These are phyloP conservation scores for Halenospora varia DNA, from an alignment of 495 filamentous ascomycete genomes.

Conservation along the genomic window DNA sequence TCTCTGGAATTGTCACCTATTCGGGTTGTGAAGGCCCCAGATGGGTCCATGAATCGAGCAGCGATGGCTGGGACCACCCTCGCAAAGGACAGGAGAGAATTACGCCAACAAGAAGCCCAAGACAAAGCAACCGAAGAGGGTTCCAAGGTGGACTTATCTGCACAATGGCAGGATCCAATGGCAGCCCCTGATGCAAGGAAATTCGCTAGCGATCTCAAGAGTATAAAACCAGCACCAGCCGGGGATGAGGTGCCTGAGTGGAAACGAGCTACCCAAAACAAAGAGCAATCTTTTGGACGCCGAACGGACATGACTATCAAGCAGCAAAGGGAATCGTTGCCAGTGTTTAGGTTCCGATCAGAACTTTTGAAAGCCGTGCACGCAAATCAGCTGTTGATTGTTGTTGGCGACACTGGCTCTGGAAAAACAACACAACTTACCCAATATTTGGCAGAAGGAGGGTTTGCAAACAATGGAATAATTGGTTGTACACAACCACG, in stretches of 20 bases:
- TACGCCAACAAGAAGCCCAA: conserved; percentile 83
- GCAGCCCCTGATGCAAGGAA: conserved; percentile 73
- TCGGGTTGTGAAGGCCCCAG: conserved; percentile 92
- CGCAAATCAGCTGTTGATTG: conserved; percentile 88
- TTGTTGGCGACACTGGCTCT: conserved; percentile 95
- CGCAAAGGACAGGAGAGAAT: conserved; percentile 86
- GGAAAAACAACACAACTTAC: conserved; percentile 97
- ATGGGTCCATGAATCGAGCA: conserved; percentile 91
- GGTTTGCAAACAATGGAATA: conserved; percentile 83
- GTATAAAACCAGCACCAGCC: conserved; percentile 38
- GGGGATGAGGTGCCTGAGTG: conserved; percentile 80
- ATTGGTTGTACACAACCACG: conserved; percentile 98
- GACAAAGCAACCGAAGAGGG: conserved; percentile 77
- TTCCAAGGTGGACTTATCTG: conserved; percentile 75
- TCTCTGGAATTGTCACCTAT: conserved; percentile 93
- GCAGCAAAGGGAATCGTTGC: conserved; percentile 85
- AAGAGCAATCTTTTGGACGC: conserved; percentile 79
- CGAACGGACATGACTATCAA: conserved; percentile 91
- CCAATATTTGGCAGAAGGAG: conserved; percentile 90
- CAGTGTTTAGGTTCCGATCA: conserved; percentile 85
- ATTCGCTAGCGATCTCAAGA: conserved; percentile 81
- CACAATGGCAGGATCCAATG: conserved; percentile 98
- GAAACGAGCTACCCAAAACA: conserved; percentile 80
- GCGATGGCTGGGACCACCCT: conserved; percentile 88
- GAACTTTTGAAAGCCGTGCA: conserved; percentile 84